Conservation (phyloP, 2,329 filamentous ascomycete genomes). For the Cercospora canescens region DNA sequence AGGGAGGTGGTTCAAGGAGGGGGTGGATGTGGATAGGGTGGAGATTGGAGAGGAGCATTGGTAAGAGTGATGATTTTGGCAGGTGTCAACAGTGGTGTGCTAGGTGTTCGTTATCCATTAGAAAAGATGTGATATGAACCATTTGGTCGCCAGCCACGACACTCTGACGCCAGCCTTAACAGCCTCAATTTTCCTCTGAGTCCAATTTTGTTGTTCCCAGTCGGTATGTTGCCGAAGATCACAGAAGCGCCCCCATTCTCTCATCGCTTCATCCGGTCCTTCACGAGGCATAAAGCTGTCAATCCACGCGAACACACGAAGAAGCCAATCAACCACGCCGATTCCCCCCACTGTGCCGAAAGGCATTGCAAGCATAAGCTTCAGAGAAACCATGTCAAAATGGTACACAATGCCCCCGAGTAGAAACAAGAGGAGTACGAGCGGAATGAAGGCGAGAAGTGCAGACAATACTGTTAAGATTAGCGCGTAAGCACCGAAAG, state of each 20-base stretch:
- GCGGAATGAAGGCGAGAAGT: too few relatives aligned
- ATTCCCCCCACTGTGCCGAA: too few relatives aligned
- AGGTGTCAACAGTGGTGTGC: not conserved
- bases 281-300: too few relatives aligned
- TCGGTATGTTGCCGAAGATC: not conserved
- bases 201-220: not conserved
- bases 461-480: too few relatives aligned
- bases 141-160: not conserved
- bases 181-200: not conserved
- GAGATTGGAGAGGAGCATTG: slow-evolving; percentile 68
- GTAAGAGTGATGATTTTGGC: slow-evolving; percentile 35
- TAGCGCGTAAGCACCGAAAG: too few relatives aligned
- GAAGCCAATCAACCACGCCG: too few relatives aligned
- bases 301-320: too few relatives aligned
- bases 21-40: slow-evolving; percentile 67
- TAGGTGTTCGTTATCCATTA: too few relatives aligned
- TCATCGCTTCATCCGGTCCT: too few relatives aligned
- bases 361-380: not conserved
- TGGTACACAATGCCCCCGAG: not conserved
- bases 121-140: not conserved
- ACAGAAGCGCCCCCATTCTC: not conserved
- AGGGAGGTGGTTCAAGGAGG: slow-evolving; percentile 70
- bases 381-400: not conserved
- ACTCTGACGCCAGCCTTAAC: not conserved
- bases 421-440: too few relatives aligned